phyloP scores from a whole-genome alignment of 495 filamentous ascomycete genomes.

The Podospora appendiculata region DNA sequence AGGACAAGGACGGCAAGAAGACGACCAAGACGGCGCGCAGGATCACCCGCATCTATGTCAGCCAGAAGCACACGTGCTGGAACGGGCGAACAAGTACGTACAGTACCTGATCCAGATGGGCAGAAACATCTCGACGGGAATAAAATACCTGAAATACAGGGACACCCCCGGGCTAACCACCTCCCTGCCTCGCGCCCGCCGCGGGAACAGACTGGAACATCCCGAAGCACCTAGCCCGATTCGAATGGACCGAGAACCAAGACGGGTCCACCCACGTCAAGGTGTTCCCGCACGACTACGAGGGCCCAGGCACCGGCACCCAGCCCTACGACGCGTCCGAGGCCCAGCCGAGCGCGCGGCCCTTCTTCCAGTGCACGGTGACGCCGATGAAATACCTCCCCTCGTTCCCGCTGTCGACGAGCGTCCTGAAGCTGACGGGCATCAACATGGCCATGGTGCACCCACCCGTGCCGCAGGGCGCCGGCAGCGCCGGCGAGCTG shows the following conservation, averaged over 20 bases:
- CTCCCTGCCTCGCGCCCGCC: no score
- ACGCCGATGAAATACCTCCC: slow-evolving; percentile 33
- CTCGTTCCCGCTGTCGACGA: slow-evolving; percentile 32
- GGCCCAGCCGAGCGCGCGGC: slow-evolving; percentile 13
- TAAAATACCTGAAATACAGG: no score
- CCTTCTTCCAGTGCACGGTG: slow-evolving; percentile 38
- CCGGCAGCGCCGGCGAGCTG: slow-evolving; percentile 19
- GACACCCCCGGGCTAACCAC: no score
- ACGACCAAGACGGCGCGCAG: slow-evolving; percentile 16
- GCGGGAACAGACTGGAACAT: slow-evolving; percentile 41
- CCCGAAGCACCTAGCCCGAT: slow-evolving; percentile 46
- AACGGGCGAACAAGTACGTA: slow-evolving; percentile 34
- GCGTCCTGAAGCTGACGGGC: slow-evolving; percentile 23
- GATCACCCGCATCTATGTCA: slow-evolving; percentile 44
- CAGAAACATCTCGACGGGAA: no score
- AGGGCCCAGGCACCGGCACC: neutral
- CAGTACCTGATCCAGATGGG: neutral
- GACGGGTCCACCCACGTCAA: slow-evolving; percentile 28
- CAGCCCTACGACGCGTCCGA: slow-evolving; percentile 14
- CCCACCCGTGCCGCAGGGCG: slow-evolving; percentile 35
- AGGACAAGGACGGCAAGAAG: slow-evolving; percentile 2
- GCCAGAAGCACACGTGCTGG: slow-evolving; percentile 36
- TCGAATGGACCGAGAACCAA: slow-evolving; percentile 34
- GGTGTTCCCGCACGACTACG: slow-evolving; percentile 32
- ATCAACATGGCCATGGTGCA: slow-evolving; percentile 30